phyloP scores from a whole-genome alignment of 2,329 filamentous ascomycete genomes.

The Raffaelea ambrosiae region DNA sequence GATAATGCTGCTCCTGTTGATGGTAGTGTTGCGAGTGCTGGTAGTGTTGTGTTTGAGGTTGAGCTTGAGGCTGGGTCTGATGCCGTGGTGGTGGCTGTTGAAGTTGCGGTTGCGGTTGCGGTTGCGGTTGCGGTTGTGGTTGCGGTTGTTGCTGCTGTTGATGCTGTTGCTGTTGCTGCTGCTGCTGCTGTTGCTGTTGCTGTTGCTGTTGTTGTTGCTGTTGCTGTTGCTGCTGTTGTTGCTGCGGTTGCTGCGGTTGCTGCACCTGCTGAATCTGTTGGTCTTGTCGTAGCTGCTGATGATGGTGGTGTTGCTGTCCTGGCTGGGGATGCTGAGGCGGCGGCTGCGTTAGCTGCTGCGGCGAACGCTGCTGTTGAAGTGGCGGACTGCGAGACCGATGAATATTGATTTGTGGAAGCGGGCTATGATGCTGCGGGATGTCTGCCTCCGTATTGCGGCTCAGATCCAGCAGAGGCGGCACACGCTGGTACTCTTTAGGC shows the following conservation, averaged over 20 bases:
- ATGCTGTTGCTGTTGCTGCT: not conserved
- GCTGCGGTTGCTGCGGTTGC: not conserved
- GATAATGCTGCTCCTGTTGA: no score
- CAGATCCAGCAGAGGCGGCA: slow-evolving; percentile 53
- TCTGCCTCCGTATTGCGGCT: slow-evolving; percentile 45
- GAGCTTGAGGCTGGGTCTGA: not conserved
- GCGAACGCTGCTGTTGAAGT: slow-evolving; percentile 36
- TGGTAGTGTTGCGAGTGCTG: not conserved
- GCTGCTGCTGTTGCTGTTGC: slow-evolving; percentile 1
- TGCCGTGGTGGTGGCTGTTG: slow-evolving; percentile 11
- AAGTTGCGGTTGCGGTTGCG: slow-evolving; percentile 13
- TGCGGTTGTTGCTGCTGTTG: not conserved
- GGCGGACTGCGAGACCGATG: slow-evolving; percentile 32
- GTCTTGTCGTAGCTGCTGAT: not conserved
- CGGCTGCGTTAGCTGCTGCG: slow-evolving; percentile 10
- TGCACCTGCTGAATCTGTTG: slow-evolving; percentile 2
- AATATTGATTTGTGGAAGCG: slow-evolving; percentile 50
- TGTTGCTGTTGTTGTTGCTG: not conserved
- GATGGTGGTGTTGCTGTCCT: not conserved
- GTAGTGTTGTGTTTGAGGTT: not conserved
- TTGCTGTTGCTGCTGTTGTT: not conserved
- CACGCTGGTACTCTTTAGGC: slow-evolving; percentile 48
- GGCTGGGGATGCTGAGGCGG: slow-evolving; percentile 1
- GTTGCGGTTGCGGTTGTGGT: not conserved
- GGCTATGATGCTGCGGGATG: slow-evolving; percentile 39